Conservation (phyloP, 1,139 yeast genomes). For the Magnusiomyces tetraspermus region DNA sequence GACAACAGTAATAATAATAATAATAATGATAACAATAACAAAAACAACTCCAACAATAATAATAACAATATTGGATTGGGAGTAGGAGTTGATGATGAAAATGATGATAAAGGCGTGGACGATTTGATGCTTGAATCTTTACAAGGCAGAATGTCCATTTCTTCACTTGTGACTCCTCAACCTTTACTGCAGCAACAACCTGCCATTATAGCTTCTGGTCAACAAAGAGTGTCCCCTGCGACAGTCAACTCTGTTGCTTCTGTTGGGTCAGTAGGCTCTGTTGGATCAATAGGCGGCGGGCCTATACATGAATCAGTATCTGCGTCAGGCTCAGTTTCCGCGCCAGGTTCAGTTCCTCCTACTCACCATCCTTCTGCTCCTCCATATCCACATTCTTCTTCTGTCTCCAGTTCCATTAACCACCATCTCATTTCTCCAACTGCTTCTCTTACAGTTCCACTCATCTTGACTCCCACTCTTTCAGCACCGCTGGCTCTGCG, state of each 20-base stretch:
- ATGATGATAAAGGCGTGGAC: too few relatives aligned
- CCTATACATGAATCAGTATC: too few relatives aligned
- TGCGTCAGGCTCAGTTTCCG: not conserved
- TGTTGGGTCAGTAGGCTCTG: too few relatives aligned
- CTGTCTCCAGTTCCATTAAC: too few relatives aligned
- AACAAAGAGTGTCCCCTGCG: not conserved
- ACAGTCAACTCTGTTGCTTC: not conserved
- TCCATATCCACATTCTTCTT: not conserved
- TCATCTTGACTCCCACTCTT: not conserved
- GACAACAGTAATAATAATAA: too few relatives aligned
- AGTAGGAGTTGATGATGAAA: too few relatives aligned
- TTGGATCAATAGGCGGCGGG: too few relatives aligned
- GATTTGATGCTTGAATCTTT: not conserved
- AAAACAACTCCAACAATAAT: too few relatives aligned
- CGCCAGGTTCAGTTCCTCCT: too few relatives aligned
- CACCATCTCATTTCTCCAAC: not conserved
- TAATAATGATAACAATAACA: too few relatives aligned
- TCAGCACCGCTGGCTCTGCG: not conserved
- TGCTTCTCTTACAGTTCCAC: not conserved
- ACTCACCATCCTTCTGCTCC: too few relatives aligned
- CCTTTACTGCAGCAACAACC: not conserved
- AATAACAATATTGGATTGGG: too few relatives aligned
- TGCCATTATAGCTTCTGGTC: not conserved
- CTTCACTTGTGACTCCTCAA: conserved; percentile 11
- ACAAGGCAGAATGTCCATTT: conserved; percentile 12